Evolutionary conservation across 2,329 filamentous ascomycete species (phyloP).

Genomic region (Fusarium tupiense): DNA sequence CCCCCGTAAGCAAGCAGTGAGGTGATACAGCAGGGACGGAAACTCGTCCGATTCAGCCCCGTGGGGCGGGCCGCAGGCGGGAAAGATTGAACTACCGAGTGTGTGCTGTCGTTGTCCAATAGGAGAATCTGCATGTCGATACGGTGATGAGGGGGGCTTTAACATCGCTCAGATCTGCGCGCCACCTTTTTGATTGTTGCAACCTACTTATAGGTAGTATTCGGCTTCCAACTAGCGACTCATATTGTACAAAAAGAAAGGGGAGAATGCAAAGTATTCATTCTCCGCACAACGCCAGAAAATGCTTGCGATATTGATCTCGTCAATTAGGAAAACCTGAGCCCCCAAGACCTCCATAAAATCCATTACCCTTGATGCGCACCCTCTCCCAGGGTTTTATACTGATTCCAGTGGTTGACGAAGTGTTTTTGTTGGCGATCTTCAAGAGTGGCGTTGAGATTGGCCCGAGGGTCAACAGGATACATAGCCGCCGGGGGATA

Average conservation of each 20-base stretch:
- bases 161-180: constrained; percentile 29
- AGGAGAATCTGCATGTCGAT: neutral
- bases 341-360: neutral
- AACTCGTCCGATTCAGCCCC: constrained; percentile 16
- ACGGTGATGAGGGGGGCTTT: constrained; percentile 24
- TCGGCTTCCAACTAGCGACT: constrained; percentile 28
- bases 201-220: constrained; percentile 19
- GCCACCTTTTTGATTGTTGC: constrained; percentile 22
- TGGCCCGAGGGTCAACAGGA: constrained; percentile 46
- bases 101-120: constrained; percentile 15
- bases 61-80: constrained; percentile 22
- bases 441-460: constrained; percentile 47
- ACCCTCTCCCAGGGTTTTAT: constrained; percentile 34
- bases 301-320: constrained; percentile 30
- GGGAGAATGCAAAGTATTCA: constrained; percentile 36
- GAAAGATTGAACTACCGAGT: constrained; percentile 21
- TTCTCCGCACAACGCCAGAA: constrained; percentile 37
- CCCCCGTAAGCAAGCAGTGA: constrained; percentile 1
- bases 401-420: constrained; percentile 53
- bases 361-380: neutral
- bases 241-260: constrained; percentile 35
- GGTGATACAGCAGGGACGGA: constrained; percentile 18
- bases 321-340: neutral
- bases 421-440: constrained; percentile 45
- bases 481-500: constrained; percentile 21